Evolutionary conservation across 139 green algal species (phyloP).

Genomic region (Picochlorum sp.): DNA sequence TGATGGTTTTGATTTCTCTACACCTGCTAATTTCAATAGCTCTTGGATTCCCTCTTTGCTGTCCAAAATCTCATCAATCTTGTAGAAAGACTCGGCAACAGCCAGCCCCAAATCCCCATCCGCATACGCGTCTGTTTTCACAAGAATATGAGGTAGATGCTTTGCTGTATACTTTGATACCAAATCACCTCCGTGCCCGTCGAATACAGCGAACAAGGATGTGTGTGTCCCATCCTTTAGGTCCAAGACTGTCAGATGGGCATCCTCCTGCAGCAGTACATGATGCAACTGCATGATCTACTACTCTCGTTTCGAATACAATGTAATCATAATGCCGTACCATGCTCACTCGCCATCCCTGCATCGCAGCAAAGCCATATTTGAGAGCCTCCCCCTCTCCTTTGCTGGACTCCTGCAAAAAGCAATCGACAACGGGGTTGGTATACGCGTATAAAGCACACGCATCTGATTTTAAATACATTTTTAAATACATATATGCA

Average conservation of each 20-base stretch:
- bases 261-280: conserved; percentile 27
- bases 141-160: conserved; percentile 18
- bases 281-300: too few species aligned
- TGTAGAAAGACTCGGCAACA: conserved; percentile 18
- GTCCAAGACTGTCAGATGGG: conserved; percentile 28
- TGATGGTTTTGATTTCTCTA: neutral
- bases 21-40: conserved; percentile 2
- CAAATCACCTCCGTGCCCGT: conserved; percentile 34
- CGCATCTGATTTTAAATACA: too few species aligned
- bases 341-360: conserved; percentile 39
- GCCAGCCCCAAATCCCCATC: conserved; percentile 13
- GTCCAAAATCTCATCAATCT: conserved; percentile 45
- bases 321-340: conserved; percentile 5
- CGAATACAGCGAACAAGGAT: conserved; percentile 34
- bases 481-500: neutral
- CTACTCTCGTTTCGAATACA: too few species aligned
- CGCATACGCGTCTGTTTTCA: conserved; percentile 13
- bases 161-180: conserved; percentile 29
- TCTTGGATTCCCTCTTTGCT: conserved; percentile 25
- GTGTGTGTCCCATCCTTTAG: conserved; percentile 9
- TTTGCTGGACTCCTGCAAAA: conserved; percentile 25
- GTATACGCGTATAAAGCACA: too few species aligned
- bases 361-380: conserved; percentile 34
- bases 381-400: conserved; percentile 16
- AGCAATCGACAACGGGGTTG: neutral